phyloP scores from a whole-genome alignment of 2,329 filamentous ascomycete genomes.

The Penicillium thymicola region DNA sequence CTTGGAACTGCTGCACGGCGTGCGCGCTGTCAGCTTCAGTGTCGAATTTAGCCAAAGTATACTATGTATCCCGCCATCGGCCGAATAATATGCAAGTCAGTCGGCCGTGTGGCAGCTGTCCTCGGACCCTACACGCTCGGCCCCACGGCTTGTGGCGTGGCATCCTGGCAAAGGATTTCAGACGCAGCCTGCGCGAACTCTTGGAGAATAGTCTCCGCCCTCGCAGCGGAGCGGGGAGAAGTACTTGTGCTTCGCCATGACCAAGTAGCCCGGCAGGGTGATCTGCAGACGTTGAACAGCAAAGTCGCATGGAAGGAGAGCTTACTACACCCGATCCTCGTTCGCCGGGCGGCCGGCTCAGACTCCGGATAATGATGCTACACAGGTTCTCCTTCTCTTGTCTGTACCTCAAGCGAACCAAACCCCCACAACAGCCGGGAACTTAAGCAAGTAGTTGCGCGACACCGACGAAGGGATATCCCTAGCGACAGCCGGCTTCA shows the following conservation, averaged over 20 bases:
- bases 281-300: not conserved
- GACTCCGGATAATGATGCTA: not conserved
- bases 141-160: not conserved
- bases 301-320: not conserved
- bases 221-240: not conserved
- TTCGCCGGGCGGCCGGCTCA: not conserved
- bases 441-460: not conserved
- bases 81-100: not conserved
- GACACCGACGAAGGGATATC: not conserved
- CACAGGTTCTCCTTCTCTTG: not conserved
- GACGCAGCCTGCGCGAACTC: not conserved
- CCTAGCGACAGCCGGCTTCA: not conserved
- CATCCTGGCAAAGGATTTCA: not conserved
- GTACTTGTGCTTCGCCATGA: not conserved
- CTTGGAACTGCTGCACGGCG: not conserved
- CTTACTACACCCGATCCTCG: not conserved
- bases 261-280: not conserved
- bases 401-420: not conserved
- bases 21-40: not conserved
- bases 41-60: not conserved
- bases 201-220: not conserved
- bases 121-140: not conserved
- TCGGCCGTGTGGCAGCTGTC: not conserved
- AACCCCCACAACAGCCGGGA: not conserved
- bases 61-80: not conserved